Conservation (phyloP, 257 asterid genomes). For the Solanum appendiculatum region DNA sequence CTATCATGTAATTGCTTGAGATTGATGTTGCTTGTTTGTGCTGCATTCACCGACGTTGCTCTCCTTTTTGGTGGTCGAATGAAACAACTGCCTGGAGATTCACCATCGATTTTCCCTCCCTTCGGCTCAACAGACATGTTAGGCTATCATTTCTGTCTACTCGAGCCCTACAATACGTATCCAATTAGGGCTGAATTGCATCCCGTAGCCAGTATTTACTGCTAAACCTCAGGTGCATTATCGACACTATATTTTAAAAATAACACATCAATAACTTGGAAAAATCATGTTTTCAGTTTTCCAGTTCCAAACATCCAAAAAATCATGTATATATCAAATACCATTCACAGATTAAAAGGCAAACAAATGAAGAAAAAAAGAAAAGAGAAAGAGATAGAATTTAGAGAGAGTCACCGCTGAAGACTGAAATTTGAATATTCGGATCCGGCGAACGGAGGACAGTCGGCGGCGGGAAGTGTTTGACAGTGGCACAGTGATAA, state of each 20-base stretch:
- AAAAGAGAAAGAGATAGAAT: not conserved
- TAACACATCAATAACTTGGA: not conserved
- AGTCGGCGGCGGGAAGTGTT: not conserved
- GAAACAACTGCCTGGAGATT: slow-evolving; percentile 17
- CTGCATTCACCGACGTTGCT: slow-evolving; percentile 12
- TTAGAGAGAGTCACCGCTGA: not conserved
- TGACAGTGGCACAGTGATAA: not conserved
- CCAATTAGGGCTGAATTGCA: not conserved
- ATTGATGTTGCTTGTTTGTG: slow-evolving; percentile 10
- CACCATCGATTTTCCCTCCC: slow-evolving; percentile 30
- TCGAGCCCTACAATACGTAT: not conserved
- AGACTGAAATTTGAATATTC: not conserved
- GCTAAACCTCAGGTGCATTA: not conserved
- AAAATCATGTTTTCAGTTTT: not conserved
- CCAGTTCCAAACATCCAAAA: not conserved
- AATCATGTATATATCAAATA: not conserved
- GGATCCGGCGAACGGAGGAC: not conserved
- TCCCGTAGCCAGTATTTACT: not conserved
- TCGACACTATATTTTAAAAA: not conserved
- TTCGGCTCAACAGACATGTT: slow-evolving; percentile 16
- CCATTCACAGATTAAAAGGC: not conserved
- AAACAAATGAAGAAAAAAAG: not conserved
- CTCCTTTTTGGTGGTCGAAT: not conserved
- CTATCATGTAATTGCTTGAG: slow-evolving; percentile 40
- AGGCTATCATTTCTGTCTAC: not conserved